phyloP scores from a whole-genome alignment of 805 yeast genomes.

The Lachancea cidri region DNA sequence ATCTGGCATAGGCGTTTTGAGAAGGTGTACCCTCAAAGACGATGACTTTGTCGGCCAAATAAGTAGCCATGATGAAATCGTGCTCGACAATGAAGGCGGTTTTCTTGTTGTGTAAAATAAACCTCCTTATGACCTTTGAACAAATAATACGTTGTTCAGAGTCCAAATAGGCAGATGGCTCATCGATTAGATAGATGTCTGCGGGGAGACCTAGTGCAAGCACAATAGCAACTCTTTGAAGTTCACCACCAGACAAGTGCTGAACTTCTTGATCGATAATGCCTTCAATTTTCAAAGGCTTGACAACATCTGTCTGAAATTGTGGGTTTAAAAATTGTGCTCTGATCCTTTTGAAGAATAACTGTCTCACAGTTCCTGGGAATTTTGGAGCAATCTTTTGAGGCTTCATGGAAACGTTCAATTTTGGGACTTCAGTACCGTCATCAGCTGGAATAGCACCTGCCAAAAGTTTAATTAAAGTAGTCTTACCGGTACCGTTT shows the following conservation, averaged over 20 bases:
- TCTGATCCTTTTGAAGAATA: constrained; percentile 94
- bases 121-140: constrained; percentile 96
- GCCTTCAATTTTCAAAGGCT: constrained; percentile 89
- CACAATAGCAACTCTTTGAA: constrained; percentile 98
- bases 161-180: constrained; percentile 98
- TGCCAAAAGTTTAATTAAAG: constrained; percentile 91
- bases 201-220: constrained; percentile 92
- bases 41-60: constrained; percentile 97
- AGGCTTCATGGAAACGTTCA: constrained; percentile 96
- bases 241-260: constrained; percentile 97
- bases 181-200: constrained; percentile 94
- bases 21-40: constrained; percentile 97
- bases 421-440: constrained; percentile 76
- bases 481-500: constrained; percentile 99
- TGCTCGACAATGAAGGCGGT: constrained; percentile 99
- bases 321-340: constrained; percentile 93
- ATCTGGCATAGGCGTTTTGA: constrained; percentile 71
- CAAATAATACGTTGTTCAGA: constrained; percentile 99
- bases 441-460: constrained; percentile 88
- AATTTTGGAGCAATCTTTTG: constrained; percentile 98
- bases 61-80: constrained; percentile 99
- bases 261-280: constrained; percentile 97
- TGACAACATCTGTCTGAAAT: constrained; percentile 96
- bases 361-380: constrained; percentile 97
- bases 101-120: constrained; percentile 91